Evolutionary conservation across 2,329 filamentous ascomycete genomes (phyloP).

Genomic region (Drechslera avenae): DNA sequence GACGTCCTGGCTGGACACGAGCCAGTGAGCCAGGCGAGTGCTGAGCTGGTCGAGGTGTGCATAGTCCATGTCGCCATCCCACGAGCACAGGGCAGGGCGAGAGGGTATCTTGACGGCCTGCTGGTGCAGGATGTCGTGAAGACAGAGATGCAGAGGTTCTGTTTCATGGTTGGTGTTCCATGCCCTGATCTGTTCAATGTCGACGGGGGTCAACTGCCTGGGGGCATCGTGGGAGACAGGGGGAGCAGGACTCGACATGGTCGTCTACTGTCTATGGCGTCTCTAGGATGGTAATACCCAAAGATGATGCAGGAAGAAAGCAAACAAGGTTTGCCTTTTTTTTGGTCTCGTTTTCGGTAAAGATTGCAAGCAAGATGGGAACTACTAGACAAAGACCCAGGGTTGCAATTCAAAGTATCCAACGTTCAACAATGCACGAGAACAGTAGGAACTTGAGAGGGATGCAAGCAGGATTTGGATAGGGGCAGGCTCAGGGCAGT

Average conservation of each 20-base stretch:
- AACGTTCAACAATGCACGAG: not conserved
- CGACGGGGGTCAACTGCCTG: not conserved
- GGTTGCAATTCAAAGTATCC: not conserved
- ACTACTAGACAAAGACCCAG: not conserved
- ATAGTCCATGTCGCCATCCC: not conserved
- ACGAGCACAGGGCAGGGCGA: slow-evolving; percentile 4
- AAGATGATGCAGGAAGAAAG: not conserved
- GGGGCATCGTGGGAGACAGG: not conserved
- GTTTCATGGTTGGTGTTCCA: not conserved
- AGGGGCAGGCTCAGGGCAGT: no score
- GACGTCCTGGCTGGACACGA: slow-evolving; percentile 2
- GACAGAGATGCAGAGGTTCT: not conserved
- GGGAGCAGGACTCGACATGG: not conserved
- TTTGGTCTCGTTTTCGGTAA: not conserved
- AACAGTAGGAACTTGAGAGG: no score
- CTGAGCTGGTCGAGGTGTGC: not conserved
- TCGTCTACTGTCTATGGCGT: not conserved
- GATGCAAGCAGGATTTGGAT: no score
- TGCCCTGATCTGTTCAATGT: not conserved
- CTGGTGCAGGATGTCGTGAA: not conserved
- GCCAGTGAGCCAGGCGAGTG: not conserved
- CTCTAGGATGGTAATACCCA: not conserved
- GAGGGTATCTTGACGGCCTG: not conserved
- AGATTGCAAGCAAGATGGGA: not conserved
- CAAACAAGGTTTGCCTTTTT: not conserved